Evolutionary conservation across 2,329 filamentous ascomycete species (phyloP).

Genomic region (Fusarium setosum): DNA sequence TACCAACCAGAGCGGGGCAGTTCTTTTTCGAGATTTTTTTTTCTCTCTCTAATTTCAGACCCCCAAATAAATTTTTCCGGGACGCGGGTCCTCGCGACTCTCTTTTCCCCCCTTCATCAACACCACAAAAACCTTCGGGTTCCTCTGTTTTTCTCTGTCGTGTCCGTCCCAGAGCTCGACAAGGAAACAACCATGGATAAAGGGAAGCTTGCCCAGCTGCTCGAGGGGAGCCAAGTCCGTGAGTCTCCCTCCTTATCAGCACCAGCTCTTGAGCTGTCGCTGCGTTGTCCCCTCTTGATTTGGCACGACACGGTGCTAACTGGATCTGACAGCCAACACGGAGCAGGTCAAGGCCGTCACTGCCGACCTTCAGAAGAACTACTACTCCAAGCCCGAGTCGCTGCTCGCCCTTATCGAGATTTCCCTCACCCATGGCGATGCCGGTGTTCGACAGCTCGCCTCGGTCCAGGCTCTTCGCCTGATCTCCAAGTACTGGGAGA

Average conservation of each 20-base stretch:
- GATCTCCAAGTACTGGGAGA: constrained; percentile 86
- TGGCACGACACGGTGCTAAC: constrained; percentile 23
- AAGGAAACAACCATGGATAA: constrained; percentile 53
- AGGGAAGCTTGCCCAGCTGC: constrained; percentile 85
- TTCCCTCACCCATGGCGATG: constrained; percentile 79
- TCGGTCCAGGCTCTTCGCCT: constrained; percentile 90
- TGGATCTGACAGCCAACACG: constrained; percentile 76
- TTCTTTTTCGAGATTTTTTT: constrained; percentile 36
- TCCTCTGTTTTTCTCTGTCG: constrained; percentile 38
- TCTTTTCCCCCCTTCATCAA: constrained; percentile 26
- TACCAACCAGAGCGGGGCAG: constrained; percentile 34
- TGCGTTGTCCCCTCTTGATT: constrained; percentile 7
- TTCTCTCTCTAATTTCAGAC: constrained; percentile 14
- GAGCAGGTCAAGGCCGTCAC: constrained; percentile 91
- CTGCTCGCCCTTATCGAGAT: constrained; percentile 90
- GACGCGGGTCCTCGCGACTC: constrained; percentile 34
- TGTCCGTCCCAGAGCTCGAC: constrained; percentile 33
- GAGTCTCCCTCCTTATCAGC: constrained; percentile 56
- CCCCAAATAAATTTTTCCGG: constrained; percentile 35
- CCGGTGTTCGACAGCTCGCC: constrained; percentile 85
- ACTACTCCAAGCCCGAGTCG: constrained; percentile 87
- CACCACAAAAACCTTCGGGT: constrained; percentile 34
- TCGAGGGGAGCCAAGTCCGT: constrained; percentile 91
- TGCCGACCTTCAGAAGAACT: constrained; percentile 89
- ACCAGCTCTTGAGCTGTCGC: constrained; percentile 5